phyloP scores from a whole-genome alignment of 345 rosid genomes.

The Populus alba region DNA sequence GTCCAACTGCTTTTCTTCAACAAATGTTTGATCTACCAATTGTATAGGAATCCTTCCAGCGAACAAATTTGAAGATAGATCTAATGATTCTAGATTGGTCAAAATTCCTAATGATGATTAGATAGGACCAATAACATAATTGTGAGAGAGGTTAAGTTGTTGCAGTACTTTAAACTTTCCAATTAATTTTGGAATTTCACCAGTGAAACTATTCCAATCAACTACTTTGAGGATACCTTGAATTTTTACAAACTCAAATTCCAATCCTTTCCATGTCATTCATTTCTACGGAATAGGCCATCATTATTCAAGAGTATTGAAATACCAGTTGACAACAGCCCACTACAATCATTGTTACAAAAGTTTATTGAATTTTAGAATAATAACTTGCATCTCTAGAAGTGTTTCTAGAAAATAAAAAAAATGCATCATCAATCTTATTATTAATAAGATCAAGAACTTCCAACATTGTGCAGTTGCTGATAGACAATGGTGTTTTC shows the following conservation, averaged over 20 bases:
- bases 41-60: not conserved
- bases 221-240: not conserved
- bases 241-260: not conserved
- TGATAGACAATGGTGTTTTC: no score
- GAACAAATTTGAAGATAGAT: not conserved
- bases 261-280: not conserved
- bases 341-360: no score
- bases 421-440: no score
- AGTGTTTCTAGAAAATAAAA: no score
- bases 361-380: no score
- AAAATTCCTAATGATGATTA: not conserved
- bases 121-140: not conserved
- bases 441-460: not conserved
- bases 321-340: no score
- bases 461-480: no score
- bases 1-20: not conserved
- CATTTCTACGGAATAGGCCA: not conserved
- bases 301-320: no score
- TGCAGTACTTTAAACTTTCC: not conserved
- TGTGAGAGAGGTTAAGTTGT: slow-evolving; percentile 12
- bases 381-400: no score
- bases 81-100: not conserved
- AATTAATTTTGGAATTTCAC: not conserved
- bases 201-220: not conserved
- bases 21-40: not conserved